phyloP scores from a whole-genome alignment of 805 yeast species.

The Kodamaea hsintzibuensis region DNA sequence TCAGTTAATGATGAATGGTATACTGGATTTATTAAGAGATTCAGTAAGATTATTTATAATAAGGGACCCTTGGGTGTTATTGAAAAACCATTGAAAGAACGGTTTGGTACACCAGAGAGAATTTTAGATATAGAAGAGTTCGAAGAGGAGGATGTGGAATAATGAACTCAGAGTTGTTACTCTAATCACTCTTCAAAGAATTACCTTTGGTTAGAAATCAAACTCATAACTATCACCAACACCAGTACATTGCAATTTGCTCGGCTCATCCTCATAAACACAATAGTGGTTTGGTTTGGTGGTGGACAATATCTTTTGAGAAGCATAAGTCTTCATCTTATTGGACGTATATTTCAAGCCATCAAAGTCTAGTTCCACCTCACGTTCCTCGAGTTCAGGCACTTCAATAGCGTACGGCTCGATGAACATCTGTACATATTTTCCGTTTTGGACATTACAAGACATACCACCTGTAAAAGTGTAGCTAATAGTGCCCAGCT shows the following conservation, averaged over 20 bases:
- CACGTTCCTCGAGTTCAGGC: slow-evolving; percentile 7
- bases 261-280: slow-evolving; percentile 1
- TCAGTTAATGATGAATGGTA: slow-evolving; percentile 31
- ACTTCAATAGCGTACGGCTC: slow-evolving; percentile 10
- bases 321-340: neutral
- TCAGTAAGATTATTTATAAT: slow-evolving; percentile 40
- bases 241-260: slow-evolving; percentile 7
- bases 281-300: slow-evolving; percentile 11
- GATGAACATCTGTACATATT: slow-evolving; percentile 11
- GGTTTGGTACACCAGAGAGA: slow-evolving; percentile 36
- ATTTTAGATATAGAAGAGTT: slow-evolving; percentile 41
- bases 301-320: slow-evolving; percentile 2
- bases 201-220: too few species aligned
- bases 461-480: slow-evolving; percentile 1
- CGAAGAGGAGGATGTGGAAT: slow-evolving; percentile 43
- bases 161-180: neutral
- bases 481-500: neutral
- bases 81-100: slow-evolving; percentile 39
- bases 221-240: neutral
- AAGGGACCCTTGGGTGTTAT: slow-evolving; percentile 44
- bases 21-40: slow-evolving; percentile 31
- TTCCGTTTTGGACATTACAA: slow-evolving; percentile 4
- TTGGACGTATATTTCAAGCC: neutral
- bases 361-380: slow-evolving; percentile 3
- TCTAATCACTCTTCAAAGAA: too few species aligned